A percentile compares a stretch with the other conserved stretches of the same genome.
Evolutionary conservation across 768 basidiomycete genomes (phyloP).

Genomic region (Lepiota venenata): DNA sequence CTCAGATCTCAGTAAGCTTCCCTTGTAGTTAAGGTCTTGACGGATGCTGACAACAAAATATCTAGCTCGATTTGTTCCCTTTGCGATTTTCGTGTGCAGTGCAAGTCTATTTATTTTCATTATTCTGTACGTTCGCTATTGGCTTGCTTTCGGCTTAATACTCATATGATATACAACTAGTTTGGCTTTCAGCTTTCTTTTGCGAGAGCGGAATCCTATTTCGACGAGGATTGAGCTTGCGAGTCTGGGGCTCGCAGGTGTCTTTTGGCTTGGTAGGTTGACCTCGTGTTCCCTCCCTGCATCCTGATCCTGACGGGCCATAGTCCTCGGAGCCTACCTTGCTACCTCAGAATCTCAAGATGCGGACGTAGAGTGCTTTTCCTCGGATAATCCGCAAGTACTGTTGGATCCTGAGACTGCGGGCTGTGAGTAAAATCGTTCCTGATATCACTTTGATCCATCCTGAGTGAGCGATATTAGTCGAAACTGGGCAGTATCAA

Average conservation of each 20-base stretch:
- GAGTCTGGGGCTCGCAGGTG: slow-evolving; percentile 64
- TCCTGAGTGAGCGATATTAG: slow-evolving; percentile 32
- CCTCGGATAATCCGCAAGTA: slow-evolving; percentile 44
- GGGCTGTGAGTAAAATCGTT: slow-evolving; percentile 50
- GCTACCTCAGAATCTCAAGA: slow-evolving; percentile 72
- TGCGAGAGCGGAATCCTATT: slow-evolving; percentile 70
- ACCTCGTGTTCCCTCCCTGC: background rate
- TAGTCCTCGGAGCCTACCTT: slow-evolving; percentile 74
- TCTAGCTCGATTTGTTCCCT: slow-evolving; percentile 82
- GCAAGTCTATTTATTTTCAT: slow-evolving; percentile 66
- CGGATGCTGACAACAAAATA: slow-evolving; percentile 11
- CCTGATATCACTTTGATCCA: background rate
- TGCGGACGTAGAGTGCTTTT: slow-evolving; percentile 82
- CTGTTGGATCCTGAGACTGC: slow-evolving; percentile 55
- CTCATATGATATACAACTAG: slow-evolving; percentile 29
- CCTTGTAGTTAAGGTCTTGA: background rate
- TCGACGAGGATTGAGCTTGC: slow-evolving; percentile 75
- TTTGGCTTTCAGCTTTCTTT: slow-evolving; percentile 59
- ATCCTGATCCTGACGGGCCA: slow-evolving; percentile 15
- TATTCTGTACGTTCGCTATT: slow-evolving; percentile 49
- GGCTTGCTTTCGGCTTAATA: background rate
- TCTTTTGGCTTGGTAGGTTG: slow-evolving; percentile 74
- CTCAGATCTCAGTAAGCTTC: slow-evolving; percentile 73
- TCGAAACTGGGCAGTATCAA: slow-evolving; percentile 82
- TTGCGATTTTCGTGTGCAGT: slow-evolving; percentile 77